Conservation (phyloP, 106 monocot species). For the Dendrobium huoshanense region DNA sequence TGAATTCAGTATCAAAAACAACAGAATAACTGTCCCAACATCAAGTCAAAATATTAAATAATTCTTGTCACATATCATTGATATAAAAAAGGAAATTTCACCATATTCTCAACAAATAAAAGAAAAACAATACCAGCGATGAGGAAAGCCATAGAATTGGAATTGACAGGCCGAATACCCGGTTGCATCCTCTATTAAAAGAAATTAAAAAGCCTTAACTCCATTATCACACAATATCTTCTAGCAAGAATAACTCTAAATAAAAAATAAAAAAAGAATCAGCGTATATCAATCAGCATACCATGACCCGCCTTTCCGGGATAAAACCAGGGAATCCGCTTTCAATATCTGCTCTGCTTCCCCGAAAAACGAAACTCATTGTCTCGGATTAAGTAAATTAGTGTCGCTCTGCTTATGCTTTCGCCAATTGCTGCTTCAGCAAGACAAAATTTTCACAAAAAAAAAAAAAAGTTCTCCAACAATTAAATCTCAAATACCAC, state of each 20-base stretch:
- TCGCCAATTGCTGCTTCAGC: not conserved
- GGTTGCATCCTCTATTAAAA: constrained; percentile 34
- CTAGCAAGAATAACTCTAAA: not conserved
- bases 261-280: not conserved
- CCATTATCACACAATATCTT: not conserved
- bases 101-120: not conserved
- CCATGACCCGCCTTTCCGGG: constrained; percentile 45
- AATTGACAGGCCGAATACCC: constrained; percentile 35
- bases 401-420: not conserved
- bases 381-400: not conserved
- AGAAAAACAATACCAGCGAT: constrained; percentile 28
- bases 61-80: not conserved
- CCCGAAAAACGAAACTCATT: constrained; percentile 59
- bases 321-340: constrained; percentile 36
- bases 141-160: constrained; percentile 55
- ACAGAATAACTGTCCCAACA: constrained; percentile 33
- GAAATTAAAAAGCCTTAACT: not conserved
- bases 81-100: not conserved
- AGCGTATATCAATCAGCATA: constrained; percentile 1
- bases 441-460: not conserved
- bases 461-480: not conserved
- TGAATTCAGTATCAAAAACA: constrained; percentile 56
- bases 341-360: constrained; percentile 39
- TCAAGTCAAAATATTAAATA: constrained; percentile 4
- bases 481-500: not conserved